These are phyloP conservation scores for Zoysia pacifica DNA, from an alignment of 176 grass and related monocot species.

Conservation along the genomic window DNA sequence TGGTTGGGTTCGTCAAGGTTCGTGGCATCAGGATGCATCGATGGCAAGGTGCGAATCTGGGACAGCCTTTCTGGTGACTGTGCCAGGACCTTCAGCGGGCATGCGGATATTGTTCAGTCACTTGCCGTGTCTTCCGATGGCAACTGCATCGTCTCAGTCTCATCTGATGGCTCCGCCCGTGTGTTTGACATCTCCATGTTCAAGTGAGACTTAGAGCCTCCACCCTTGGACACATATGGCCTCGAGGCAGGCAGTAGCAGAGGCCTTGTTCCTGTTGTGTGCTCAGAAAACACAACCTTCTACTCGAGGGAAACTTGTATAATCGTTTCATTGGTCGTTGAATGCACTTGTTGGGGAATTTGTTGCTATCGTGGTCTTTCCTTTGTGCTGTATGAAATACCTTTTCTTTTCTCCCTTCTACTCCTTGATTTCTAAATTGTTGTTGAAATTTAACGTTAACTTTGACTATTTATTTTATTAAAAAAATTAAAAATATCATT, in stretches of 20 bases:
- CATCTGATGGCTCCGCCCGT: slow-evolving; percentile 53
- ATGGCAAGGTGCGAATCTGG: slow-evolving; percentile 83
- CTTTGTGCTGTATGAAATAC: no score
- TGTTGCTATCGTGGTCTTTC: no score
- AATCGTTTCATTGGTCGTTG: not conserved
- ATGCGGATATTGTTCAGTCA: slow-evolving; percentile 63
- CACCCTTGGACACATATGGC: not conserved
- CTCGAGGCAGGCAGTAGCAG: not conserved
- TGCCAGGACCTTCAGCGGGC: slow-evolving; percentile 49
- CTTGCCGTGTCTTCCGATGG: slow-evolving; percentile 49
- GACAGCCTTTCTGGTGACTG: slow-evolving; percentile 75
- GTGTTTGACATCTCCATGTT: slow-evolving; percentile 59
- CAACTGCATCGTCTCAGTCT: slow-evolving; percentile 57
- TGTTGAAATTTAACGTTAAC: no score
- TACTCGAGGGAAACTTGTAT: not conserved
- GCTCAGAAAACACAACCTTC: not conserved
- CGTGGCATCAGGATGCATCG: slow-evolving; percentile 70
- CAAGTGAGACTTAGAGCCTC: slow-evolving; percentile 9
- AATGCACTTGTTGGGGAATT: not conserved
- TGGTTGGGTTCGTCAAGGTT: slow-evolving; percentile 79
- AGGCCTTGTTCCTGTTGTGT: not conserved
- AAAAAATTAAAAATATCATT: no score
- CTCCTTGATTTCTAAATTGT: no score
- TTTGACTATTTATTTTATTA: no score
- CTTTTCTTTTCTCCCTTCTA: no score